phyloP scores from a whole-genome alignment of 306 rosid genomes.

The Acacia crassicarpa region DNA sequence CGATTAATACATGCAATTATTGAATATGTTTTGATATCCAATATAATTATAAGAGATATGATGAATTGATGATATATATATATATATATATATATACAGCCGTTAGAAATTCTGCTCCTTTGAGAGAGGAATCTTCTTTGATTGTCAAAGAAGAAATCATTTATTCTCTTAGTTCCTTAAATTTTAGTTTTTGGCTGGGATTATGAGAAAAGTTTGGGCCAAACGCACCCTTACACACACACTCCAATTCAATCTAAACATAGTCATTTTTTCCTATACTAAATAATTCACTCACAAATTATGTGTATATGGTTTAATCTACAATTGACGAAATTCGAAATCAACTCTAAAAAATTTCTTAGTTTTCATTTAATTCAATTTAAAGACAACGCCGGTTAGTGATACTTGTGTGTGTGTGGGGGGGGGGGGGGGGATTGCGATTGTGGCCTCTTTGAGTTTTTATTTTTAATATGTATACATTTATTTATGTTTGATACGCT shows the following conservation, averaged over 20 bases:
- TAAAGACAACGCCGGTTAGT: no score
- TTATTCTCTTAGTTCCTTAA: conserved; percentile 44
- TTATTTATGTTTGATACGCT: no score
- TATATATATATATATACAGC: neutral
- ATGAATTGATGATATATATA: neutral
- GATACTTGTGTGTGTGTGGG: no score
- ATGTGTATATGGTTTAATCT: neutral
- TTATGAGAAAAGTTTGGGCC: neutral
- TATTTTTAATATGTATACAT: no score
- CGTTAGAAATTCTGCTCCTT: conserved; percentile 37
- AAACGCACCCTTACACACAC: neutral
- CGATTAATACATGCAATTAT: neutral
- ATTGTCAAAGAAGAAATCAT: conserved; percentile 91
- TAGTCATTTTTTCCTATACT: neutral
- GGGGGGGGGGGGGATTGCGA: no score
- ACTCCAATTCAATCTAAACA: neutral
- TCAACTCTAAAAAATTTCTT: neutral
- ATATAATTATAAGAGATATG: neutral
- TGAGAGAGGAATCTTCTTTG: conserved; percentile 70
- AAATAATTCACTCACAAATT: neutral
- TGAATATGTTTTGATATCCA: neutral
- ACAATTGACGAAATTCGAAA: no score
- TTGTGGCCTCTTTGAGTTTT: no score
- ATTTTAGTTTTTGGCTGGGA: neutral
- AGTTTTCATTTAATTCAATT: no score